Conservation (phyloP, 176 grass and related monocot species). For the Aegilops speltoides region DNA sequence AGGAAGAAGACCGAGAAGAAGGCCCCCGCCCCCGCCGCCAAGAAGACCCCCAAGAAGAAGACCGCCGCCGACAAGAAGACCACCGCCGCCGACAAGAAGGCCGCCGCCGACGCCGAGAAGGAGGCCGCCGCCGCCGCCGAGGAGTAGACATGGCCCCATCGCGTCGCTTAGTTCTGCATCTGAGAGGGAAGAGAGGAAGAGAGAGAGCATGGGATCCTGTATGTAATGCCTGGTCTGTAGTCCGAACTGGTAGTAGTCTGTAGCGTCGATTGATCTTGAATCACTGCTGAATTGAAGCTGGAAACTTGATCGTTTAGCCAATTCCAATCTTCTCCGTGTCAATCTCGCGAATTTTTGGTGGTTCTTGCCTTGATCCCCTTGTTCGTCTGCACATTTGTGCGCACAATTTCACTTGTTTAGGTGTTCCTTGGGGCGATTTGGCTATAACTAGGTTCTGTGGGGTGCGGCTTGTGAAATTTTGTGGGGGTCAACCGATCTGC, state of each 20-base stretch:
- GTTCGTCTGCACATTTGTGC: background rate
- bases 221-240: background rate
- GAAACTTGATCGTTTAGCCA: background rate
- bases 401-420: background rate
- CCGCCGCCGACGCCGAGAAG: background rate
- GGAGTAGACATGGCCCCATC: background rate
- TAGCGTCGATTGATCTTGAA: background rate
- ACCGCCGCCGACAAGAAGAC: background rate
- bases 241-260: background rate
- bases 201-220: background rate
- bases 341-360: background rate
- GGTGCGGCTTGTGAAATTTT: background rate
- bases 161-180: background rate
- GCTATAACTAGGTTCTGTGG: fast-evolving
- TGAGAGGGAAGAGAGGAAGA: background rate
- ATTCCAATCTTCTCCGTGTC: background rate
- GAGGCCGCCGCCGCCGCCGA: background rate
- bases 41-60: no score
- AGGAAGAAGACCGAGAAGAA: conserved; percentile 6
- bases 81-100: background rate
- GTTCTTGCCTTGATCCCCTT: background rate
- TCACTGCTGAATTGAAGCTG: background rate
- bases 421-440: no score
- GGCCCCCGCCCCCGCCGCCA: background rate
- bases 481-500: background rate